A percentile compares a stretch with the other conserved stretches of the same genome.
Conservation (phyloP, 163 green algal species). For the Prototheca cutis region DNA sequence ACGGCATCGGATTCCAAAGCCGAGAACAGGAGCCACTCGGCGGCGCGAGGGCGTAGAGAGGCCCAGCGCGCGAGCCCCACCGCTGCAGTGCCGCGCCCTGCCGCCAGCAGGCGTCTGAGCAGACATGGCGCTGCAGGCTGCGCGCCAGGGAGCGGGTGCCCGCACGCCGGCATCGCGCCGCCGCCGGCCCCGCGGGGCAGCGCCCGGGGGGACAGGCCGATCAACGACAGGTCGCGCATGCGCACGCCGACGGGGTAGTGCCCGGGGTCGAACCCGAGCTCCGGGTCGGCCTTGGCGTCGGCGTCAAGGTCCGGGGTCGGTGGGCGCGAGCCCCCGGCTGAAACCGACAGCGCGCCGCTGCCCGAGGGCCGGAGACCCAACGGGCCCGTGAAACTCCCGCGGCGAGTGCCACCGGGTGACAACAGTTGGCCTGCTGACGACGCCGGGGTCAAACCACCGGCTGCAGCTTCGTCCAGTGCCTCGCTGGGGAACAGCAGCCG, state of each 20-base stretch:
- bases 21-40: conserved; percentile 90
- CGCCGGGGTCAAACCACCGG: no score
- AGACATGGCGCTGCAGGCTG: conserved; percentile 79
- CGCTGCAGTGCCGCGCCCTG: conserved; percentile 50
- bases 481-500: conserved; percentile 35
- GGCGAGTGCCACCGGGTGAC: no score
- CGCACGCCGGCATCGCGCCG: conserved; percentile 26
- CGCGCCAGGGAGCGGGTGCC: conserved; percentile 62
- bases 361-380: no score
- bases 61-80: no score
- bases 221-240: conserved; percentile 61
- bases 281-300: conserved; percentile 41
- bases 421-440: no score
- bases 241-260: conserved; percentile 78
- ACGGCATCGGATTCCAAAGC: conserved; percentile 58
- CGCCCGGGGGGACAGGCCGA: conserved; percentile 40
- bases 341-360: background rate
- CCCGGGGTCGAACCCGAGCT: conserved; percentile 85
- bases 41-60: no score
- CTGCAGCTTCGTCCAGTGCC: background rate
- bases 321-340: background rate
- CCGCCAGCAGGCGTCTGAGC: conserved; percentile 63
- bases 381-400: no score
- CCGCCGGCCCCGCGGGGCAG: background rate
- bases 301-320: background rate